Evolutionary conservation across 352 stramenopile species (phyloP), one percentile per base, ranked within the genome.

Genomic region (Pythium scleroteichum): DNA sequence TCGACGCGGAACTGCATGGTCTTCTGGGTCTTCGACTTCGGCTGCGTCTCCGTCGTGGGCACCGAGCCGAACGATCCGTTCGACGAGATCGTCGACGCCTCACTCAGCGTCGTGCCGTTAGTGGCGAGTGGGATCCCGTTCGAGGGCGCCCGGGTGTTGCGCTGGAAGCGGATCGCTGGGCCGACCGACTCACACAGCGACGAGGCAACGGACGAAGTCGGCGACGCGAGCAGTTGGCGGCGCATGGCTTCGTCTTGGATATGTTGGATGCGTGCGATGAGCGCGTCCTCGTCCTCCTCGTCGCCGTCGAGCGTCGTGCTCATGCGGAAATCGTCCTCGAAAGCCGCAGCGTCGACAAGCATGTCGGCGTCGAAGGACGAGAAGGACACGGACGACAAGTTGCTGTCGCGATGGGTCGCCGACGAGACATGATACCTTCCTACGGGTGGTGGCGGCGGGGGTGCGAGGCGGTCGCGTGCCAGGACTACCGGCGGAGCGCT

Each of bases 1-100:
- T 86, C 71, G 4, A 86, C 76, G 47, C 84, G 69, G 16, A 66
- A 55, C 17, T 85, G 72, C 39, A 68, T 68, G 5, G 61, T 45
- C 40, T 60, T 58, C 19, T 63, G 50, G 13, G 23, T 40, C 38
- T 62, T 57, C 14, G 22, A 32, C 23, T 35, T 6, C 20, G 20
- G 10, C 51, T 19, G 9, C 51, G 32, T 39, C 9, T 29, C 29
- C 26, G 33, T 32, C 29, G 27, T 54, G 22, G 51, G 24, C 51
- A 39, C 45, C 5, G 51, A 49, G 6, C 51, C 38, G 38, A 64
- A 58, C 48, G 57, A 64, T 9, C 49, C 57, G 40, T 51, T 64
- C 4, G 57, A 64, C n/a, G 57, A 64, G 22, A 58, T 58, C 6
- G 57, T 64, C 27, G 57, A 64, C 17, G 47, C 42, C 17, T 64